Percentiles rank a stretch among this genome's conserved stretches.
These are phyloP conservation scores for Umbelopsis sp. DNA, from an alignment of 192 early-diverging fungal species.

Conservation along the genomic window DNA sequence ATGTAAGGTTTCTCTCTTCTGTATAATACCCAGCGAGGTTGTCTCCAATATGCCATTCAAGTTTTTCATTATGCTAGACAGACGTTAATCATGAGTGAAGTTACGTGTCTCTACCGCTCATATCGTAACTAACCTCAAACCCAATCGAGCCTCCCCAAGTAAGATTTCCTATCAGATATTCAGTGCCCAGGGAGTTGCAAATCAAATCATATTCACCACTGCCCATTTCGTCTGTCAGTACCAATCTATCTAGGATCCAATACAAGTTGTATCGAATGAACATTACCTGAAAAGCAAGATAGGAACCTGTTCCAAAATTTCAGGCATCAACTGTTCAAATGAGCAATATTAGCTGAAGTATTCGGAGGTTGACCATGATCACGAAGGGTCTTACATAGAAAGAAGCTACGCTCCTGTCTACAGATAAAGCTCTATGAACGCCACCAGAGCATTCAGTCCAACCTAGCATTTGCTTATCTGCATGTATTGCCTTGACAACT, in stretches of 20 bases:
- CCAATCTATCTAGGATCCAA: not conserved
- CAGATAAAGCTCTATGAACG: constrained; percentile 48
- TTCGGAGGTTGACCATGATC: not conserved
- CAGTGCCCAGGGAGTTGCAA: constrained; percentile 76
- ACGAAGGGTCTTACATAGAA: constrained; percentile 48
- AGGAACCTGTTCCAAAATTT: constrained; percentile 54
- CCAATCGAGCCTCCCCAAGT: constrained; percentile 67
- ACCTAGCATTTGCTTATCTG: constrained; percentile 27
- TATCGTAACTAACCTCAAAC: constrained; percentile 47
- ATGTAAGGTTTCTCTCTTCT: constrained; percentile 67
- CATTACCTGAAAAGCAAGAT: constrained; percentile 68
- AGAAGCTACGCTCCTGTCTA: constrained; percentile 59
- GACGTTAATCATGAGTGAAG: not conserved
- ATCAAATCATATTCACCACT: constrained; percentile 83
- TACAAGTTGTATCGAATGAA: not conserved
- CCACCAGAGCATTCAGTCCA: constrained; percentile 69
- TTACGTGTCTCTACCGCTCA: not conserved
- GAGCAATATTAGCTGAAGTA: not conserved
- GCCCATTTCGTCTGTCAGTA: not conserved
- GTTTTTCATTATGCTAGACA: constrained; percentile 36
- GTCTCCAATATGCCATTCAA: constrained; percentile 55
- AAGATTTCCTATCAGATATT: constrained; percentile 67
- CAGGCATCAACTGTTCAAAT: constrained; percentile 60
- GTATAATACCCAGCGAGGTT: constrained; percentile 45
- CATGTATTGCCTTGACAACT: constrained; percentile 62